Percentiles rank a stretch among this genome's conserved stretches.
These are phyloP conservation scores for Podila verticillata DNA, from an alignment of 192 early-diverging fungal species.

Conservation along the genomic window DNA sequence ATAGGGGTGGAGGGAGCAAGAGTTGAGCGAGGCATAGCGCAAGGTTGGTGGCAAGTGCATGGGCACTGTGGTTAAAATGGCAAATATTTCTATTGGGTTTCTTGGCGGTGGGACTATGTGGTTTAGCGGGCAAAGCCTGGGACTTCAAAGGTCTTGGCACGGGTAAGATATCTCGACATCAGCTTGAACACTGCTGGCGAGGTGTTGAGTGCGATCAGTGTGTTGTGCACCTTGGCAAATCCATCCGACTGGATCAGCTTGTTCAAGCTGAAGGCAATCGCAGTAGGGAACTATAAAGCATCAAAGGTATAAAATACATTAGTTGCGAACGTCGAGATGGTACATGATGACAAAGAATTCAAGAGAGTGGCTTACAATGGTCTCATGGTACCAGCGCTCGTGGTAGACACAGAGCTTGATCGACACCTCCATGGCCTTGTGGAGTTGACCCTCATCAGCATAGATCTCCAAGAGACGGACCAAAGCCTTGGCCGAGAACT, in stretches of 20 bases:
- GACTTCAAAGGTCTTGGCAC: slow-evolving; percentile 78
- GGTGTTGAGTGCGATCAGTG: slow-evolving; percentile 88
- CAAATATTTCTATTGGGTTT: neutral
- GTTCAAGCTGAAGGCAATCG: slow-evolving; percentile 85
- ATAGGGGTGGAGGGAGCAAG: no score
- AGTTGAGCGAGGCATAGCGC: no score
- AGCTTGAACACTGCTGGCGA: slow-evolving; percentile 79
- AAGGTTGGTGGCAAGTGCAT: neutral
- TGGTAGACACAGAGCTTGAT: slow-evolving; percentile 87
- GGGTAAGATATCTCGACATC: slow-evolving; percentile 75
- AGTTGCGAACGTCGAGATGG: neutral
- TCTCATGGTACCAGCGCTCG: slow-evolving; percentile 93
- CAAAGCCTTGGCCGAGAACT: slow-evolving; percentile 94
- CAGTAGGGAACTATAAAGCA: slow-evolving; percentile 80
- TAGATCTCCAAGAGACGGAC: slow-evolving; percentile 85
- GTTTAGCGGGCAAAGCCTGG: slow-evolving; percentile 72
- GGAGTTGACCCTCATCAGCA: slow-evolving; percentile 81
- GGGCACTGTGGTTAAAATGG: neutral
- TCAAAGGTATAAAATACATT: neutral
- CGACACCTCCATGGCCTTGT: slow-evolving; percentile 80
- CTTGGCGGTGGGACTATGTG: no score
- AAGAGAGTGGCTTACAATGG: slow-evolving; percentile 67
- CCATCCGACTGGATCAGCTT: slow-evolving; percentile 89
- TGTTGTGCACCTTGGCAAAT: slow-evolving; percentile 92
- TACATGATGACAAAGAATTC: slow-evolving; percentile 2